phyloP scores from a whole-genome alignment of 352 stramenopile genomes.

The Phytophthora pseudosyringae region DNA sequence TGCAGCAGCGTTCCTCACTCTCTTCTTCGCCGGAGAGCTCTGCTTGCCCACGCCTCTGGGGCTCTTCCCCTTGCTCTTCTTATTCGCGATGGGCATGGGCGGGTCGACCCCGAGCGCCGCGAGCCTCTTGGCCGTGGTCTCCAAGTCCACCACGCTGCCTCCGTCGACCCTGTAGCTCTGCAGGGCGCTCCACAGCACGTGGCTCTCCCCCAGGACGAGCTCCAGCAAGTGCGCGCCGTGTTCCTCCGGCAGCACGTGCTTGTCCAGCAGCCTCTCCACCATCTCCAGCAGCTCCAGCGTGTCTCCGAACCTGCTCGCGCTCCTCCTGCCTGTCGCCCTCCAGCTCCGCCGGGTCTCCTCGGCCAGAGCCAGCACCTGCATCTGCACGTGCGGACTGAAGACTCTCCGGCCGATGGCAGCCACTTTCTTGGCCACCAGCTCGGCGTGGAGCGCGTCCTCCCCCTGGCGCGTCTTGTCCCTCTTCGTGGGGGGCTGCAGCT shows the following conservation, averaged over 20 bases:
- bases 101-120: conserved; percentile 39
- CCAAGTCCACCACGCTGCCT: conserved; percentile 50
- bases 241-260: conserved; percentile 66
- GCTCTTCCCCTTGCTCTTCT: conserved; percentile 29
- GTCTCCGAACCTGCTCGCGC: conserved; percentile 27
- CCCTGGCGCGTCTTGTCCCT: conserved; percentile 8
- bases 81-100: conserved; percentile 14
- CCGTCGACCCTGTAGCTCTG: conserved; percentile 56
- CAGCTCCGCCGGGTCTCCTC: conserved; percentile 32
- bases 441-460: conserved; percentile 38
- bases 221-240: conserved; percentile 52
- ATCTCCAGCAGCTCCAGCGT: conserved; percentile 58
- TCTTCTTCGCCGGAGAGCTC: conserved; percentile 10
- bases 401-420: conserved; percentile 57
- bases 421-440: conserved; percentile 64
- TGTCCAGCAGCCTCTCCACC: conserved; percentile 63
- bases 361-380: conserved; percentile 48
- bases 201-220: conserved; percentile 57
- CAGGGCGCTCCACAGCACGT: conserved; percentile 59
- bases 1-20: conserved; percentile 11
- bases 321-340: background rate
- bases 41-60: conserved; percentile 12
- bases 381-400: conserved; percentile 64
- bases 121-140: conserved; percentile 61
- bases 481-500: background rate